A percentile compares a stretch with the other conserved stretches of the same genome.
Evolutionary conservation across 108 stramenopile genomes (phyloP).

Genomic region (Conticribra weissflogii): DNA sequence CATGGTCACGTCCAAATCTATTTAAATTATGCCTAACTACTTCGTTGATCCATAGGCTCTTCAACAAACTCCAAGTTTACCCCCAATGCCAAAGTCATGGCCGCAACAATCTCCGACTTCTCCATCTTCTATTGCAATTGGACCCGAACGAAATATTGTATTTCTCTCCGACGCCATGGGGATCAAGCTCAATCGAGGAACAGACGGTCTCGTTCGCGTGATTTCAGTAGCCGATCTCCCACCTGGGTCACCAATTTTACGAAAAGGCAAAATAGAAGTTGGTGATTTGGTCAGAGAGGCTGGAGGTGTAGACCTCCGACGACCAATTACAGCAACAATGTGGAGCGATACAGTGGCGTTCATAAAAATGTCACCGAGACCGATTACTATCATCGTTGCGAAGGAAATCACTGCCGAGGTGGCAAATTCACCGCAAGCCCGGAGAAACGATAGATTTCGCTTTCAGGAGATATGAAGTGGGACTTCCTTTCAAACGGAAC

Average conservation of each 20-base stretch:
- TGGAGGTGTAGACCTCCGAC: conserved; percentile 82
- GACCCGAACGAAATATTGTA: conserved; percentile 70
- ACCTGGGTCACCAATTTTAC: conserved; percentile 70
- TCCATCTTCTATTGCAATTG: conserved; percentile 49
- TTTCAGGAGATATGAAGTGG: conserved; percentile 32
- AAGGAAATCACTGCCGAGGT: conserved; percentile 51
- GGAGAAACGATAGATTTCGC: conserved; percentile 37
- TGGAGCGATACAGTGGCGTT: conserved; percentile 91
- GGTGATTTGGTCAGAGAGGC: conserved; percentile 87
- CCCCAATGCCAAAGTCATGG: conserved; percentile 80
- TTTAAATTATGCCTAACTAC: no score
- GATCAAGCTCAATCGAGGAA: conserved; percentile 85
- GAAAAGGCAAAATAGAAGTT: conserved; percentile 68
- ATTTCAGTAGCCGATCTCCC: conserved; percentile 65
- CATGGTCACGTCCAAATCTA: no score
- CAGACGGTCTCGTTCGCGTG: conserved; percentile 85
- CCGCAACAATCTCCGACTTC: conserved; percentile 72
- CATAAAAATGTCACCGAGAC: conserved; percentile 86
- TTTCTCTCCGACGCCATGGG: conserved; percentile 83
- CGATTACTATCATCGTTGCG: conserved; percentile 72
- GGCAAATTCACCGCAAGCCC: conserved; percentile 31
- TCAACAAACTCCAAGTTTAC: conserved; percentile 64
- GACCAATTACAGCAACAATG: conserved; percentile 89
- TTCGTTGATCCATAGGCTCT: no score
- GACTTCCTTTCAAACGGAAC: no score